Evolutionary conservation across 805 yeast genomes (phyloP), one percentile per base, ranked within the genome.

Genomic region (Ascoidea rubescens): DNA sequence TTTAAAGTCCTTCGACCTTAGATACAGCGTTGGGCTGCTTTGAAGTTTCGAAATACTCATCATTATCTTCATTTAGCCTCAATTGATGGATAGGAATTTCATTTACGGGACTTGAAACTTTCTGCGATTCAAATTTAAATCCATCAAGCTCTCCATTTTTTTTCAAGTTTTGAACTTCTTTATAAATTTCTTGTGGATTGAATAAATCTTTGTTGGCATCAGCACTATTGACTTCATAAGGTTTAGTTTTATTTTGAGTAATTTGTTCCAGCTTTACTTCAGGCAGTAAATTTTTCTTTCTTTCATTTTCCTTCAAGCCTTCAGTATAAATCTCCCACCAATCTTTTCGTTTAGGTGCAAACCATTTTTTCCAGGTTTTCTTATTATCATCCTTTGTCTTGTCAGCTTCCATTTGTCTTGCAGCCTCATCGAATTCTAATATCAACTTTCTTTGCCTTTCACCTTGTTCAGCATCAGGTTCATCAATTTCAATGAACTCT

Each of bases 401-500:
- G 14, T 74, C 79, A 52, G 65, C 58, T 50, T 73, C 74, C 72
- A 80, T 71, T 56, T 77, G 77, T 51, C 78, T 80, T 52, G 87
- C 76, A 0, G 95, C 95, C 57, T 84, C 87, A 58, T 88, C 96
- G 59, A 91, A 85, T 63, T 93, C 99, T 53, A 73, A 71, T 10
- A 93, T 75, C 60, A 93, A 71, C 61, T 87, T 80, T 54, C 96
- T 73, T 61, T 89, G 95, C 57, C 91, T 79, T 57, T 89, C 89
- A 30, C 79, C 76, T 60, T 83, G 80, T 58, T 87, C 96, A 2
- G 95, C 87, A 65, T 91, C 96, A 0, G 96, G 95, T 62, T 91
- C 97, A 64, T 90, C 97, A 58, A 93, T 90, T 66, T 93, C 99
- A 17, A 86, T 83, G 63, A 93, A 93, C 64, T 90, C 96, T 54